Base-by-base conservation (phyloP, 768 basidiomycete genomes). In the Xerocomellus chrysenteron region DNA sequence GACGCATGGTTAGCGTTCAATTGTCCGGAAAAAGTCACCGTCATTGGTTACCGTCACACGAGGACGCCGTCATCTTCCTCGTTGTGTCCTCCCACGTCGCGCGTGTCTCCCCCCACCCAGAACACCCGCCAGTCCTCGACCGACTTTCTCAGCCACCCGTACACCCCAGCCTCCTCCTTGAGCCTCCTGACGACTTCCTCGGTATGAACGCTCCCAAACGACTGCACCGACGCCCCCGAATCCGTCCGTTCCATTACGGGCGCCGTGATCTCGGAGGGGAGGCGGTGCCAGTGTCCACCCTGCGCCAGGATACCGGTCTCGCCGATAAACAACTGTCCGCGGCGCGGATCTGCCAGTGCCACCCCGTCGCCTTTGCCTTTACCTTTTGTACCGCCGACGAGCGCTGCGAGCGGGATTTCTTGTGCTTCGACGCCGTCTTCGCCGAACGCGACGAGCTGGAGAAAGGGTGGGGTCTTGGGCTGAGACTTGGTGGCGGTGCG, bases 91-190 rank as follows among this genome's bases (percentile, higher is more conserved):
- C 70, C 59, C 61, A 68, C 59, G 16, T 65, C 71, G 52, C 53
- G 73, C 37, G 67, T 71, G 61, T 74, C 74, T 21, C 88, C 88
- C 0, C 91, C 91, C 11, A 92, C 73, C 91, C 91, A 94, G 66
- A 93, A 85, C 13, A 93, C 81, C 21, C 91, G 76, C 81, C 85
- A 94, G 65, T 94, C 91, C 52, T 84, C 82, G 4, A 76, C 58
- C 16, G 86, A 90, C 65, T 86, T 90, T 62, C 83, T 74, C 71
- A 84, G 79, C 90, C 91, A 92, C 0, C 82, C 90, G 67, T 93
- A 94, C 6, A 88, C 71, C 7, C 91, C 91, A 55, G 86, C 78
- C 54, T 85, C 82, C 21, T 71, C 73, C 63, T 76, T 78, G 66
- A 84, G 65, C 62, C 73, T 68, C 28, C 73, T 74, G 2, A 71